Evolutionary conservation across 2,329 filamentous ascomycete genomes (phyloP), one percentile per base, ranked within the genome.

Genomic region (Alternaria arborescens): DNA sequence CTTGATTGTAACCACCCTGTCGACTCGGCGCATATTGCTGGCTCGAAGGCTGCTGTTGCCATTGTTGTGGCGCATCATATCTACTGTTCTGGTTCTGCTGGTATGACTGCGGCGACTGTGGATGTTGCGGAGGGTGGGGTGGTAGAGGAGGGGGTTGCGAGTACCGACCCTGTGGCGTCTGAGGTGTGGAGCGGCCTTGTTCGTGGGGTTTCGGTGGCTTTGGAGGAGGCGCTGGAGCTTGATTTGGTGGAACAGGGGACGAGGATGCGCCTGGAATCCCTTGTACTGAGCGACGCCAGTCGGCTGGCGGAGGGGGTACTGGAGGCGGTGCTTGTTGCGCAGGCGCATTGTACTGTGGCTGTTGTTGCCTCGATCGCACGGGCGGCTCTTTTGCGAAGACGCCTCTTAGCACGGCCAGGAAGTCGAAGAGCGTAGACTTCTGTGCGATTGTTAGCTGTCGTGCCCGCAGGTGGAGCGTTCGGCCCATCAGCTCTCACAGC

Each of bases 301-400:
- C 89, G 26, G 88, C 87, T 8, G 91, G 91, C 18, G 91, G 82
- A 55, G 91, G 91, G 60, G 91, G 91, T n/a, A 91, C 79, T 30
- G 77, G 77, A 10, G 76, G 71, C 12, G 78, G 68, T 65, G 78
- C 75, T 59, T 69, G 76, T 44, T 65, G 68, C 22, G 62, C 52
- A 10, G 72, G 70, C 61, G 70, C 63, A 58, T 75, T 72, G 38
- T 80, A 79, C 66, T 84, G 82, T 18, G 61, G 58, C 43, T 67
- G 71, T 55, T 81, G 81, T 67, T 84, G 82, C 71, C 88, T 89
- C 34, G 93, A 88, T 61, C 95, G 88, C 4, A 98, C 92, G 0
- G 95, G 95, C 8, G 95, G 95, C 72, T 99, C 95, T 79, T 96
- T 97, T 38, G 93, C 90, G 75, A 99, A 99, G 22, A 98, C 85